Base-by-base conservation (phyloP, 108 stramenopile genomes). In the Craspedostauros australis region DNA sequence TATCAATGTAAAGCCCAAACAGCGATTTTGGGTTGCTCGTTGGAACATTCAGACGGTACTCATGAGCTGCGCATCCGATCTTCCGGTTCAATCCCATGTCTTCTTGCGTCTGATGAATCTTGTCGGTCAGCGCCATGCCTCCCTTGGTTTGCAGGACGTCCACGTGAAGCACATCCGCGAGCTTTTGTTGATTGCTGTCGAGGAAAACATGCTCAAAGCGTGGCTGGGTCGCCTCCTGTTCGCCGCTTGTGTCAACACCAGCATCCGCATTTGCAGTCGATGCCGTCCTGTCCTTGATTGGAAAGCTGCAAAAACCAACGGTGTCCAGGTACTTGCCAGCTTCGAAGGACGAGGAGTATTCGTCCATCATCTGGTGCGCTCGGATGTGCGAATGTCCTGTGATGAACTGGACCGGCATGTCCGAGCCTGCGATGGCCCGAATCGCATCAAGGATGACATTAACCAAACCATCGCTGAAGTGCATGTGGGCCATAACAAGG, bases 241-340 rank as follows among this genome's bases (percentile, higher is more conserved):
- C 23, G 5, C 50, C 9, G 18, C 39, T 30, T 47, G 24, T 3
- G 16, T 21, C 19, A 25, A 21, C 19, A 5, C 33, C 15, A 11
- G 4, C 4, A 19, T 58, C n/a, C 20, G 27, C 21, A 46, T 11
- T 8, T 29, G 20, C 2, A 20, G 34, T 24, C 14, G 41, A 20
- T 26, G 56, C 11, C 1, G 31, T 39, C 27, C 11, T 39, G 1
- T 50, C 7, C 18, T 39, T 46, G 0, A 40, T 42, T 38, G 60
- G 45, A 45, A 81, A 80, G 6, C 76, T 78, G 6, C 68, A 66
- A 47, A 81, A 80, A 1, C 88, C 88, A 29, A 90, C 56, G 7
- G 88, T 90, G 64, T 90, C 84, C 26, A 86, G 53, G 57, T 74
- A 90, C 16, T 69, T 39, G 22, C 88, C 88, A 11, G 88, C 83